Percentiles rank a stretch among this genome's conserved stretches.
Evolutionary conservation across 345 rosid genomes (phyloP).

Genomic region (Pistacia atlantica): DNA sequence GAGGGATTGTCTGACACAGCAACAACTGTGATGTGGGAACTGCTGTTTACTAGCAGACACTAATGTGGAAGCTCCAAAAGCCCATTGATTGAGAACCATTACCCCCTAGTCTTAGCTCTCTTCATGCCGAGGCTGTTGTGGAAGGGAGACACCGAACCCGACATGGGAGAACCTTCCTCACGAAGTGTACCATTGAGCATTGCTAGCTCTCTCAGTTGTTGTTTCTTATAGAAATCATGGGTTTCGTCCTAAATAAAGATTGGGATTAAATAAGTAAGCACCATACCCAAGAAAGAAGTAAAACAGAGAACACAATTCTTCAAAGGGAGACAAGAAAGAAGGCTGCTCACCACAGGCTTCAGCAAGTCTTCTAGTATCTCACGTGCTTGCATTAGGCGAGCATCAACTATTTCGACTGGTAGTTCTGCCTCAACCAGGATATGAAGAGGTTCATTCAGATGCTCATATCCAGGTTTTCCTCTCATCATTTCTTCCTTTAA

Average conservation of each 20-base stretch:
- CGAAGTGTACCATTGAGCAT: slow-evolving; percentile 91
- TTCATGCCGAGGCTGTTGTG: slow-evolving; percentile 90
- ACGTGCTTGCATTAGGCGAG: slow-evolving; percentile 88
- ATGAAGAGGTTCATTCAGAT: slow-evolving; percentile 92
- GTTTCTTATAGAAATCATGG: slow-evolving; percentile 94
- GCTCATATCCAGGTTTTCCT: slow-evolving; percentile 97
- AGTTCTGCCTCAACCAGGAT: slow-evolving; percentile 93
- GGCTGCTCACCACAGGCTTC: slow-evolving; percentile 70
- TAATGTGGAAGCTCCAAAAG: slow-evolving; percentile 35
- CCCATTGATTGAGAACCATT: slow-evolving; percentile 23
- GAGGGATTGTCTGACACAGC: slow-evolving; percentile 38
- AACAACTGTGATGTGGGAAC: slow-evolving; percentile 28
- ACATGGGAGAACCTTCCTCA: slow-evolving; percentile 92
- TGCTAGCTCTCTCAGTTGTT: slow-evolving; percentile 94
- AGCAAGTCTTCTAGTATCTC: slow-evolving; percentile 93
- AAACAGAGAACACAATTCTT: background rate
- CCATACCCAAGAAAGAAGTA: background rate
- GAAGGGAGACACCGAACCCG: slow-evolving; percentile 90
- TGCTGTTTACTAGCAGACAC: slow-evolving; percentile 33
- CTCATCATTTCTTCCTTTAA: slow-evolving; percentile 93
- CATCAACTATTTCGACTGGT: slow-evolving; percentile 87
- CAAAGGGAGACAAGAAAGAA: background rate
- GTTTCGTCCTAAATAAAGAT: slow-evolving; percentile 69
- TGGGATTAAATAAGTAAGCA: background rate
- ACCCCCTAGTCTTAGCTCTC: slow-evolving; percentile 95